A percentile compares a stretch with the other conserved stretches of the same genome.
These are phyloP conservation scores for Penicillium egyptiacum DNA, from an alignment of 495 filamentous ascomycete species.

Conservation along the genomic window DNA sequence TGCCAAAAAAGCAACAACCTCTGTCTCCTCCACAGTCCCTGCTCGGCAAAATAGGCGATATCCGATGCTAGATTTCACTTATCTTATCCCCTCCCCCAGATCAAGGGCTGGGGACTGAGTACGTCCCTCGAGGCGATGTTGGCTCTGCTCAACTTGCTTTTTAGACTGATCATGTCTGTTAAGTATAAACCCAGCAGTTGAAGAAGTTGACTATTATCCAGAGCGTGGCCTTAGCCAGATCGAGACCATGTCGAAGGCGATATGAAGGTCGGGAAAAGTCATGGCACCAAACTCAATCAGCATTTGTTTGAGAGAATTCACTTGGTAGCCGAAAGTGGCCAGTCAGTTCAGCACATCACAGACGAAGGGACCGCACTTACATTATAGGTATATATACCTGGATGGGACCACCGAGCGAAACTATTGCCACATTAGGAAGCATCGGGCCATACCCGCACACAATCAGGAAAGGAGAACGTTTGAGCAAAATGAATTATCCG, in stretches of 20 bases:
- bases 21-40: not conserved
- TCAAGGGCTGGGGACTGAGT: not conserved
- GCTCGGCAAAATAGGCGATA: not conserved
- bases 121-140: not conserved
- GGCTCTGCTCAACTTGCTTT: not conserved
- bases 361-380: not conserved
- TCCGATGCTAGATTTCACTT: not conserved
- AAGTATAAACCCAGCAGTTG: not conserved
- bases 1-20: not conserved
- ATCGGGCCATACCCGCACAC: slow-evolving; percentile 3
- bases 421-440: slow-evolving; percentile 1
- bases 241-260: not conserved
- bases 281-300: too few relatives aligned
- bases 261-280: not conserved
- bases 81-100: not conserved
- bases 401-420: not conserved
- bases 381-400: not conserved
- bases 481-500: slow-evolving; percentile 18
- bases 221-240: not conserved
- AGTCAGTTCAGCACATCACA: not conserved
- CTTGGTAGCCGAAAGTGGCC: not conserved
- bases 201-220: not conserved
- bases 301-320: not conserved
- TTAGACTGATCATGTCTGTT: not conserved
- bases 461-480: not conserved